Conservation (phyloP, 495 filamentous ascomycete genomes). For the Mycothermus thermophilus region DNA sequence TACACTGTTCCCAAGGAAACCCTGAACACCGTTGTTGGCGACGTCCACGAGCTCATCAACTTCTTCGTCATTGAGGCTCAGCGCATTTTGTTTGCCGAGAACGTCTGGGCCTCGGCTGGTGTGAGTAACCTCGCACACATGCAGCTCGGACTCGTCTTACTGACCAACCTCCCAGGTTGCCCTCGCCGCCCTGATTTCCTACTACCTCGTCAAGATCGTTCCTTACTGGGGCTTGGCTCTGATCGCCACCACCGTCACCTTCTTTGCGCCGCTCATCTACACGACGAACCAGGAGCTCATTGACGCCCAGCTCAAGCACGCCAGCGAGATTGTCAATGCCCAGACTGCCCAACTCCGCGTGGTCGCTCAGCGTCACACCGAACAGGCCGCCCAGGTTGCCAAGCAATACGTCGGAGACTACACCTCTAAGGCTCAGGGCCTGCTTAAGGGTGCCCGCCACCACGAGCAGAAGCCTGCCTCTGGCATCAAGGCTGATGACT, state of each 20-base stretch:
- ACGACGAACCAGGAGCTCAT: constrained; percentile 88
- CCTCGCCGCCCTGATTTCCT: constrained; percentile 66
- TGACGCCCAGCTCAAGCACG: constrained; percentile 65
- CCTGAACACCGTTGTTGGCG: constrained; percentile 64
- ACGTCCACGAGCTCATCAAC: constrained; percentile 84
- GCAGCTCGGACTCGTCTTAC: too few relatives aligned
- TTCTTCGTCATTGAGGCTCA: constrained; percentile 97
- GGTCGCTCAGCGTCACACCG: constrained; percentile 69
- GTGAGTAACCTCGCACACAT: constrained; percentile 40
- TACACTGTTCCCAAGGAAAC: constrained; percentile 81
- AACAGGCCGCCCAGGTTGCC: constrained; percentile 57
- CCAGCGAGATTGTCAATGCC: constrained; percentile 54
- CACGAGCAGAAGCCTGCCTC: constrained; percentile 11
- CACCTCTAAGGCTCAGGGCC: constrained; percentile 67
- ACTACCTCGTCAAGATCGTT: constrained; percentile 86
- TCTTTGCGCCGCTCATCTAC: constrained; percentile 82
- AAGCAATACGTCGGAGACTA: constrained; percentile 76
- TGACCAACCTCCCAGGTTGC: constrained; percentile 7
- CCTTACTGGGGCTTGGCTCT: constrained; percentile 86
- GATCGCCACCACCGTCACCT: constrained; percentile 58
- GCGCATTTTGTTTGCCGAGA: constrained; percentile 89
- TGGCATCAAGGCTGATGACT: constrained; percentile 34
- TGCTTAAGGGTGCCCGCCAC: constrained; percentile 35
- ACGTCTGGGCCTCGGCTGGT: constrained; percentile 61
- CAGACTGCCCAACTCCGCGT: constrained; percentile 73